Conservation (phyloP, 345 rosid species). For the Bruguiera gymnorhiza region DNA sequence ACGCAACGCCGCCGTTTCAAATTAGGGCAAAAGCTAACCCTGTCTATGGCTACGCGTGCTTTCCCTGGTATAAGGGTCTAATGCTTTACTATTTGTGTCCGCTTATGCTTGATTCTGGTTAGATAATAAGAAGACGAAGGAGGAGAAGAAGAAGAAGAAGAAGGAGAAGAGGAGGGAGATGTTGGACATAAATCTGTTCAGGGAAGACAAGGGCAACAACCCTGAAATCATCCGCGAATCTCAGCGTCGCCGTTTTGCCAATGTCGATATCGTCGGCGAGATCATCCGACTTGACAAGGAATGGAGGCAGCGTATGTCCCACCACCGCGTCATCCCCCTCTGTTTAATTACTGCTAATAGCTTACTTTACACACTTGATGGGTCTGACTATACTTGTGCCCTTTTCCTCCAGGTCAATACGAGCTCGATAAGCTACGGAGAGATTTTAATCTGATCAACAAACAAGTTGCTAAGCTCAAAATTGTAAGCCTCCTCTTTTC, state of each 20-base stretch:
- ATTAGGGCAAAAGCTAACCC: no score
- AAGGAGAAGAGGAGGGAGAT: conserved; percentile 17
- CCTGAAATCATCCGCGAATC: conserved; percentile 74
- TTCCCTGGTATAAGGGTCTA: no score
- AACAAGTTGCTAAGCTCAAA: conserved; percentile 65
- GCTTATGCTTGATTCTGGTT: no score
- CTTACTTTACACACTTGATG: background rate
- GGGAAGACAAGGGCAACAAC: conserved; percentile 66
- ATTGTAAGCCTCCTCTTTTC: conserved; percentile 39
- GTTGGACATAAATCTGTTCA: conserved; percentile 74
- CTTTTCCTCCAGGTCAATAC: conserved; percentile 50
- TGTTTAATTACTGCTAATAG: background rate
- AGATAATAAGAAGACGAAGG: no score
- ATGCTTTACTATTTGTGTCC: no score
- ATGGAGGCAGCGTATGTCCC: conserved; percentile 66
- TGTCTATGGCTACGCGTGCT: no score
- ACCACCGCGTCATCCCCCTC: background rate
- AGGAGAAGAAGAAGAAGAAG: background rate
- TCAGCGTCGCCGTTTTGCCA: conserved; percentile 65
- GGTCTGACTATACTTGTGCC: background rate
- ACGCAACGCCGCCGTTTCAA: no score
- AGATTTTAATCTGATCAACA: conserved; percentile 69
- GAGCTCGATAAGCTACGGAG: conserved; percentile 62
- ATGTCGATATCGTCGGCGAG: conserved; percentile 62
- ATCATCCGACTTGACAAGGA: conserved; percentile 66